Evolutionary conservation across 306 rosid genomes (phyloP).

Genomic region (Rosa rugosa): DNA sequence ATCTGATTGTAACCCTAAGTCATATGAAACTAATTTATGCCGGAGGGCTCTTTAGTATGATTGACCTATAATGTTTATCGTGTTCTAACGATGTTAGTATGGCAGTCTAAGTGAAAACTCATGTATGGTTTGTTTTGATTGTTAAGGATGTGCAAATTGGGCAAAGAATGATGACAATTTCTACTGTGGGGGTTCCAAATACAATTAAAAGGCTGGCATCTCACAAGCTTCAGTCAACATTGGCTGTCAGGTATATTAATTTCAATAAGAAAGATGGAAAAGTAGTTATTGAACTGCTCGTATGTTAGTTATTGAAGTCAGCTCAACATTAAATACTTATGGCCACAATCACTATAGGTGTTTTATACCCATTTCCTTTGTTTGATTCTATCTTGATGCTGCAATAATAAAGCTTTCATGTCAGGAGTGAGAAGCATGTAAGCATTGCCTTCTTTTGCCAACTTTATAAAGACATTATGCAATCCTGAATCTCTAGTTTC

Average conservation of each 20-base stretch:
- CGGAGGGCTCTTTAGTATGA: not conserved
- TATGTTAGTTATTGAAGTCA: not conserved
- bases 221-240: slow-evolving; percentile 92
- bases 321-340: not conserved
- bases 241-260: slow-evolving; percentile 83
- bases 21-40: not conserved
- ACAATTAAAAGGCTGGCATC: slow-evolving; percentile 86
- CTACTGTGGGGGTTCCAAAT: slow-evolving; percentile 98
- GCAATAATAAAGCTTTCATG: not conserved
- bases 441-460: not conserved
- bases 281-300: not conserved
- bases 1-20: not conserved
- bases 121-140: slow-evolving; percentile 21
- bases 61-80: not conserved
- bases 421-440: not conserved
- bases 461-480: not conserved
- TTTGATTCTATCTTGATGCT: not conserved
- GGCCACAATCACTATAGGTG: not conserved
- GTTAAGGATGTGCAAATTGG: slow-evolving; percentile 86
- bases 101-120: not conserved
- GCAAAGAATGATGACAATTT: slow-evolving; percentile 96
- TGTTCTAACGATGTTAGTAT: not conserved
- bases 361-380: not conserved
- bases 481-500: too few species aligned
- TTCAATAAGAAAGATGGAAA: not conserved